phyloP scores from a whole-genome alignment of 331 rosid genomes.

The Phaseolus coccineus region DNA sequence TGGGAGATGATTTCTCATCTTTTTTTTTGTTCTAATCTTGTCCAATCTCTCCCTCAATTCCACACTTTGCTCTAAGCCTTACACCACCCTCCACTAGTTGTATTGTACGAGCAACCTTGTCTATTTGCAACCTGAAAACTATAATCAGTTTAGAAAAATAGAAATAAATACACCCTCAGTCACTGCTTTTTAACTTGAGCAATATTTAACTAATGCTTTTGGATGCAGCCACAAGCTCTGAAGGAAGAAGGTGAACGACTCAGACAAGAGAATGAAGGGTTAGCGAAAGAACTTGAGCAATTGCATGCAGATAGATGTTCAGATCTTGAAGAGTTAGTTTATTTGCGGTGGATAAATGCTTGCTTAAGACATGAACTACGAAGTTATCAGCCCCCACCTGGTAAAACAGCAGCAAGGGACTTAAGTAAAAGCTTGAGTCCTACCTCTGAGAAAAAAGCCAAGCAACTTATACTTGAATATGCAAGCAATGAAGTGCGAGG shows the following conservation, averaged over 20 bases:
- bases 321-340: slow-evolving; percentile 87
- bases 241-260: slow-evolving; percentile 61
- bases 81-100: not conserved
- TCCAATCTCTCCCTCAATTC: not conserved
- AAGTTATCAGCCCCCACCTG: slow-evolving; percentile 67
- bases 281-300: slow-evolving; percentile 67
- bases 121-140: not conserved
- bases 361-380: slow-evolving; percentile 86
- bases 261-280: slow-evolving; percentile 54
- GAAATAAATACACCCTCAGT: not conserved
- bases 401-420: slow-evolving; percentile 85
- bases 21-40: not conserved
- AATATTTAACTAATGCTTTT: slow-evolving; percentile 7
- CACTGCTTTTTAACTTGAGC: not conserved
- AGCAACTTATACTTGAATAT: slow-evolving; percentile 83
- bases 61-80: not conserved
- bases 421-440: slow-evolving; percentile 82
- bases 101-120: not conserved
- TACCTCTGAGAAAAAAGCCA: slow-evolving; percentile 80
- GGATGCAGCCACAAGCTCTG: slow-evolving; percentile 62
- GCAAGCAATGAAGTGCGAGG: slow-evolving; percentile 67
- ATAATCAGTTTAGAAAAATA: not conserved
- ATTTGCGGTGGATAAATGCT: slow-evolving; percentile 92
- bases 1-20: not conserved
- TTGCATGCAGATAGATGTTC: slow-evolving; percentile 65